Percentiles rank a stretch among this genome's conserved stretches.
These are phyloP conservation scores for Phytophthora sansomeana DNA, from an alignment of 352 stramenopile genomes.

Conservation along the genomic window DNA sequence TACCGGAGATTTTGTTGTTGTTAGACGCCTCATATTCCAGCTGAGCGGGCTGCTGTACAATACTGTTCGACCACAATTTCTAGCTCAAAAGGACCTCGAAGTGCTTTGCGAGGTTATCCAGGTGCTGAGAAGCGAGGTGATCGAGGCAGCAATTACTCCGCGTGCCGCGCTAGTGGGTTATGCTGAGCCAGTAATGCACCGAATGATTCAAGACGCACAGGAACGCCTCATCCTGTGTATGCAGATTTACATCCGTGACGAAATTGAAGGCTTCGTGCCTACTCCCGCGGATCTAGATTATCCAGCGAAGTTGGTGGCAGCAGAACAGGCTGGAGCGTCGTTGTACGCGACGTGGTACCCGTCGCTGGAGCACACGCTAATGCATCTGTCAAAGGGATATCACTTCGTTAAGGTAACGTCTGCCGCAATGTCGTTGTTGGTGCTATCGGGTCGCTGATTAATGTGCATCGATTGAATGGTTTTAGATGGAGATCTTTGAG, in stretches of 20 bases:
- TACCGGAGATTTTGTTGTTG: neutral
- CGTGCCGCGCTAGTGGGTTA: slow-evolving; percentile 57
- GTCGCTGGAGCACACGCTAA: slow-evolving; percentile 81
- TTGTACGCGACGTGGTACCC: slow-evolving; percentile 89
- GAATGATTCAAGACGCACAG: slow-evolving; percentile 86
- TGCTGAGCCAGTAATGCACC: slow-evolving; percentile 80
- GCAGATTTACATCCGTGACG: slow-evolving; percentile 86
- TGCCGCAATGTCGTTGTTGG: neutral
- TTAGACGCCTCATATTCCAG: slow-evolving; percentile 80
- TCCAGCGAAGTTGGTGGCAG: slow-evolving; percentile 65
- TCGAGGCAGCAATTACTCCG: slow-evolving; percentile 74
- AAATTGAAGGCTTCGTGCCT: slow-evolving; percentile 82
- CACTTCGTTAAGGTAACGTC: slow-evolving; percentile 77
- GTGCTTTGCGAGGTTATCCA: slow-evolving; percentile 83
- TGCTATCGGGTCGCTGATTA: neutral
- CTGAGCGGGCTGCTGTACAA: slow-evolving; percentile 80
- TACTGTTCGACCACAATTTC: slow-evolving; percentile 65
- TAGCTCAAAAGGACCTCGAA: slow-evolving; percentile 82
- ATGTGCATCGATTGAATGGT: neutral
- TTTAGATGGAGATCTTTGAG: slow-evolving; percentile 86
- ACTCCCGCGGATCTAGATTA: slow-evolving; percentile 69
- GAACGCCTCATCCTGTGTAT: slow-evolving; percentile 86
- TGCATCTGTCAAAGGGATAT: slow-evolving; percentile 89
- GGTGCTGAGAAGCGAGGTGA: slow-evolving; percentile 78
- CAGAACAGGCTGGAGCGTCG: slow-evolving; percentile 34